Conservation (phyloP, 164 flowering plant genomes). For the Annona cherimola region DNA sequence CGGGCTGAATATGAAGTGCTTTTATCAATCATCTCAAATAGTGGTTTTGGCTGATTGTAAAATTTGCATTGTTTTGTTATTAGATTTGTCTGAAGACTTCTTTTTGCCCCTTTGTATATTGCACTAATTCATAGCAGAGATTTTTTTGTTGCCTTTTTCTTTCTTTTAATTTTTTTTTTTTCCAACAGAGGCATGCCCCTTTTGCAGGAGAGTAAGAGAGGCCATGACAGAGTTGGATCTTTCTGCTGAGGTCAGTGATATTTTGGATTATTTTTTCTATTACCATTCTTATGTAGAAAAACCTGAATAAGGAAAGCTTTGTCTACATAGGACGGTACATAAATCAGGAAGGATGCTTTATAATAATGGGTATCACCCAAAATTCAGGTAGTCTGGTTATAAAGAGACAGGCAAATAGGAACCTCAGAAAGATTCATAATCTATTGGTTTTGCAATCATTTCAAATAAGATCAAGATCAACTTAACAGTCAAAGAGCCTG, state of each 20-base stretch:
- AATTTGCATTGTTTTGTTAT: background rate
- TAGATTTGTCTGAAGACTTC: background rate
- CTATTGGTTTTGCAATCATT: too few species aligned
- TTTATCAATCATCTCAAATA: background rate
- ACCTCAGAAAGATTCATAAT: too few species aligned
- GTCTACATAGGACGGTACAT: too few species aligned
- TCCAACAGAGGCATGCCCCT: slow-evolving; percentile 86
- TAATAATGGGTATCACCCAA: too few species aligned
- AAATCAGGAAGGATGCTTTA: too few species aligned
- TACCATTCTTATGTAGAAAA: too few species aligned
- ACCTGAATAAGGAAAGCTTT: too few species aligned
- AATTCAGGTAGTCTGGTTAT: too few species aligned
- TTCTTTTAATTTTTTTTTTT: slow-evolving; percentile 6
- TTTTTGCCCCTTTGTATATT: slow-evolving; percentile 4
- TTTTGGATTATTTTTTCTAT: background rate
- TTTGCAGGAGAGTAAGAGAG: slow-evolving; percentile 81
- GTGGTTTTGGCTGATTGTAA: background rate
- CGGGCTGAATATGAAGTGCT: background rate
- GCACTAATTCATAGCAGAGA: slow-evolving; percentile 8
- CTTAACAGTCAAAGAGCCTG: too few species aligned
- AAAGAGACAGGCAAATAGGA: too few species aligned
- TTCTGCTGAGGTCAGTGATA: slow-evolving; percentile 53
- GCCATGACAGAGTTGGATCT: slow-evolving; percentile 81
- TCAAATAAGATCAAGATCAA: too few species aligned
- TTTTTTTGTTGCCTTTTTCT: slow-evolving; percentile 7